These are phyloP conservation scores for Kwoniella sp. DNA, from an alignment of 768 basidiomycete species.

Conservation along the genomic window DNA sequence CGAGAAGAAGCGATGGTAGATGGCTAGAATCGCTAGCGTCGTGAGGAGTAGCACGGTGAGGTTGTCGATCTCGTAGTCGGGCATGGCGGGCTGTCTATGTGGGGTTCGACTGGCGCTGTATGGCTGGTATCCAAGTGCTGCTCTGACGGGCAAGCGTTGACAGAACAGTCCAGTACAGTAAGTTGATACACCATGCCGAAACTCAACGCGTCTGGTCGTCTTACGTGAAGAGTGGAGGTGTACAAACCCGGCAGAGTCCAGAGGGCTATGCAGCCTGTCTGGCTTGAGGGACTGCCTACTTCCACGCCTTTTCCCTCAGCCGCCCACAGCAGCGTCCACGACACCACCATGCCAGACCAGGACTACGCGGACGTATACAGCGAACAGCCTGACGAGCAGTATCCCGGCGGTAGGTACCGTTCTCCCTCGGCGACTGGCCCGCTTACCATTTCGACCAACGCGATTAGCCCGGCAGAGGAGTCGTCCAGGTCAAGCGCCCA, in stretches of 20 bases:
- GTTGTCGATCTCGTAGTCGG: conserved; percentile 37
- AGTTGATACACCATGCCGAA: no score
- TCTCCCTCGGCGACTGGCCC: neutral
- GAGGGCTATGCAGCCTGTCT: no score
- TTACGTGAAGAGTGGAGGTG: no score
- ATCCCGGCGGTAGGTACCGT: conserved; percentile 34
- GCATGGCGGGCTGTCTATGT: conserved; percentile 13
- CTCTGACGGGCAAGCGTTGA: no score
- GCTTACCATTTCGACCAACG: neutral
- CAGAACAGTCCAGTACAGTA: no score
- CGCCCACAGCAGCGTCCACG: no score
- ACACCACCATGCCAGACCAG: neutral
- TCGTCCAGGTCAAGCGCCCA: conserved; percentile 29
- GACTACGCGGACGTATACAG: conserved; percentile 15
- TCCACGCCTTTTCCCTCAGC: no score
- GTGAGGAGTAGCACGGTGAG: conserved; percentile 36
- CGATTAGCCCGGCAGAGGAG: conserved; percentile 18
- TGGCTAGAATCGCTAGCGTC: conserved; percentile 16
- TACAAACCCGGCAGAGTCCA: no score
- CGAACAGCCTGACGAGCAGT: conserved; percentile 19
- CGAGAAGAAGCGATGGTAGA: conserved; percentile 41
- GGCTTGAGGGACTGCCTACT: no score
- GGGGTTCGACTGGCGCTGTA: neutral
- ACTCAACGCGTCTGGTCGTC: no score
- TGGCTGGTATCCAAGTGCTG: no score